These are phyloP conservation scores for Rhodotorula diobovata DNA, from an alignment of 768 basidiomycete species.

Conservation along the genomic window DNA sequence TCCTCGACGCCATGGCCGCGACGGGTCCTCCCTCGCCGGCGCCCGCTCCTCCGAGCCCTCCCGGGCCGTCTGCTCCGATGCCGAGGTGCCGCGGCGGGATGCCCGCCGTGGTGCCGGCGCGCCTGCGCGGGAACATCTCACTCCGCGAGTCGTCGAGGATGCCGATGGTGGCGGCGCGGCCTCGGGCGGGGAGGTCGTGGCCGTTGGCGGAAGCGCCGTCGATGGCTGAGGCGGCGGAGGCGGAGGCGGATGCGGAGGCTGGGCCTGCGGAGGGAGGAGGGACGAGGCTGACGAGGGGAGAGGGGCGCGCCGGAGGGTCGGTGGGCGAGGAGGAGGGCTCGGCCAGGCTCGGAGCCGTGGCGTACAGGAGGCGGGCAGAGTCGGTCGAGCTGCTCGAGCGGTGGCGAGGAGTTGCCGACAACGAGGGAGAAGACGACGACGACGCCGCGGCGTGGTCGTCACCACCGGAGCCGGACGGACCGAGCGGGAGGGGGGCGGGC, in stretches of 20 bases:
- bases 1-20: slow-evolving; percentile 33
- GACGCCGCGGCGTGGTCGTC: not conserved
- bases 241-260: no score
- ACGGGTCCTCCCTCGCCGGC: slow-evolving; percentile 4
- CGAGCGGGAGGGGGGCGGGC: not conserved
- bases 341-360: slow-evolving; percentile 6
- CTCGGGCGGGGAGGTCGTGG: slow-evolving; percentile 1
- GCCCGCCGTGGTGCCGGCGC: slow-evolving; percentile 33
- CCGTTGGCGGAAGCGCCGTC: not conserved
- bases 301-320: not conserved
- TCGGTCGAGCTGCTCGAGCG: slow-evolving; percentile 32
- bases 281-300: slow-evolving; percentile 16
- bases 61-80: not conserved
- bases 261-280: not conserved
- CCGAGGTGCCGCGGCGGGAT: slow-evolving; percentile 19
- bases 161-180: slow-evolving; percentile 35
- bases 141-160: slow-evolving; percentile 29
- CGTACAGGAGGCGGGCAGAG: slow-evolving; percentile 33
- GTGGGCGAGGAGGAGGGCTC: not conserved
- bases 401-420: slow-evolving; percentile 17
- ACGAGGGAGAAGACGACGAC: not conserved
- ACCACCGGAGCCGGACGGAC: not conserved
- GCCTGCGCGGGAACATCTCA: slow-evolving; percentile 14
- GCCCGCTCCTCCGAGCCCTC: not conserved
- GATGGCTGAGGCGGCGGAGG: not conserved